Conservation (phyloP, 176 grass and related monocot genomes). For the Typha latifolia region DNA sequence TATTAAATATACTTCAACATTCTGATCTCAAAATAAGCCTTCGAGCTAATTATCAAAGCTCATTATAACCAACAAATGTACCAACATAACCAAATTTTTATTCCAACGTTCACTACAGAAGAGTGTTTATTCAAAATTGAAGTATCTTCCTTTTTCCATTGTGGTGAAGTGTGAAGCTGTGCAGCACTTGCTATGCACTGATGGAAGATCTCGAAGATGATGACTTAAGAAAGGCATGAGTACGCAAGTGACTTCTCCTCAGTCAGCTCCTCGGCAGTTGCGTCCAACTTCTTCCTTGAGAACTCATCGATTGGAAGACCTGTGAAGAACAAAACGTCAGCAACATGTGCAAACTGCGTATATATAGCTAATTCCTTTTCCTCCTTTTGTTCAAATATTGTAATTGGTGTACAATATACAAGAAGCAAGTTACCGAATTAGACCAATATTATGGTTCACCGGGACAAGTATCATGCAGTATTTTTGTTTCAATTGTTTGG, state of each 20-base stretch:
- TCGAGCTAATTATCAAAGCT: too few species aligned
- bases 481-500: too few species aligned
- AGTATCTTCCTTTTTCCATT: neutral
- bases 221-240: constrained; percentile 65
- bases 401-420: too few species aligned
- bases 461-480: too few species aligned
- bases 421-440: too few species aligned
- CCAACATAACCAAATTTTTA: neutral
- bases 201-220: neutral
- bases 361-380: neutral
- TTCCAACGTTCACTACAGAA: neutral
- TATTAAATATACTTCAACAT: too few species aligned
- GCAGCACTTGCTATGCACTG: neutral
- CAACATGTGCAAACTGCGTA: constrained; percentile 6
- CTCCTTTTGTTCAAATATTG: neutral
- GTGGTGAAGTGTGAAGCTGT: neutral
- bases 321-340: constrained; percentile 8
- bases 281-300: constrained; percentile 90
- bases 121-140: neutral
- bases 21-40: too few species aligned
- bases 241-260: constrained; percentile 96
- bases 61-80: neutral
- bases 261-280: constrained; percentile 62
- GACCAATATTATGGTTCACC: too few species aligned
- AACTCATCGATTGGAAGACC: constrained; percentile 77